Conservation (phyloP, 2,329 filamentous ascomycete species). For the Aspergillus unguis region DNA sequence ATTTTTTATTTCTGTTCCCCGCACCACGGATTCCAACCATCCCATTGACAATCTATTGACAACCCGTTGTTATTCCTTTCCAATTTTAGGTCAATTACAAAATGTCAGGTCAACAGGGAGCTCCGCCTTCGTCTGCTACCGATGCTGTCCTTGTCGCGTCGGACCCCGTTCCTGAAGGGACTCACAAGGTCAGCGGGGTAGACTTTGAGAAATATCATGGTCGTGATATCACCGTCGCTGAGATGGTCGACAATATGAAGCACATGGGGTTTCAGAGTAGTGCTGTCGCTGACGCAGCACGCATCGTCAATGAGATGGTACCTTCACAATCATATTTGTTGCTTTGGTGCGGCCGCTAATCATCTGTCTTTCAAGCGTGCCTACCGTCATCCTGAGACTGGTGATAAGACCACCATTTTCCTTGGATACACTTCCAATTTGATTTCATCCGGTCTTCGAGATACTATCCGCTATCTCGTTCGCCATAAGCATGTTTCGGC, state of each 20-base stretch:
- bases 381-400: slow-evolving; percentile 77
- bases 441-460: slow-evolving; percentile 90
- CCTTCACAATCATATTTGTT: background rate
- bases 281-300: slow-evolving; percentile 78
- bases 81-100: background rate
- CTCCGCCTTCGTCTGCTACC: slow-evolving; percentile 60
- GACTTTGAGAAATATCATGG: slow-evolving; percentile 80
- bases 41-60: no score
- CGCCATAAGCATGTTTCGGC: slow-evolving; percentile 89
- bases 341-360: background rate
- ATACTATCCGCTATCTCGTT: slow-evolving; percentile 87
- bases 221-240: slow-evolving; percentile 75
- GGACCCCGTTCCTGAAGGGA: slow-evolving; percentile 65
- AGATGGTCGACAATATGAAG: slow-evolving; percentile 76
- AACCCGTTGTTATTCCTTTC: background rate
- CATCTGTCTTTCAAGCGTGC: slow-evolving; percentile 53
- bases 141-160: slow-evolving; percentile 83
- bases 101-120: slow-evolving; percentile 16
- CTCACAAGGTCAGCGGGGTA: slow-evolving; percentile 81
- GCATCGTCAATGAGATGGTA: slow-evolving; percentile 96
- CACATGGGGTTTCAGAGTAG: slow-evolving; percentile 83
- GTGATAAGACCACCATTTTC: slow-evolving; percentile 84
- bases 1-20: background rate
- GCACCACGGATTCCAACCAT: background rate
- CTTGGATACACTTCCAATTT: slow-evolving; percentile 96